Evolutionary conservation across 345 rosid genomes (phyloP).

Genomic region (Pugionium dolabratum): DNA sequence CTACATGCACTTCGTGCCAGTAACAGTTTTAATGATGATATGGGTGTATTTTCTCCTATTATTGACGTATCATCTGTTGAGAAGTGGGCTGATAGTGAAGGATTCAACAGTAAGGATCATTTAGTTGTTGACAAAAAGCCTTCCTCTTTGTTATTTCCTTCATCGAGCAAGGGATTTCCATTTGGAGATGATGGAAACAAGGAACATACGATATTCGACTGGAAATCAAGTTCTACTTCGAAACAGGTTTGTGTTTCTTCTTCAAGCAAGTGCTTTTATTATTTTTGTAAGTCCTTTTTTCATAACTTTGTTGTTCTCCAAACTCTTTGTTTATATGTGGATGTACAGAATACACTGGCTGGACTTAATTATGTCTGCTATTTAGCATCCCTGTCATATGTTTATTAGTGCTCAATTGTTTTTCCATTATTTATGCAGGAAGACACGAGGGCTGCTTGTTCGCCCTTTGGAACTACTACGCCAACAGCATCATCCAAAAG

Average conservation of each 20-base stretch:
- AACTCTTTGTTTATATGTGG: background rate
- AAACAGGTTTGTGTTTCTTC: slow-evolving; percentile 56
- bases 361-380: slow-evolving; percentile 5
- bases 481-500: slow-evolving; percentile 65
- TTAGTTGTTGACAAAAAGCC: slow-evolving; percentile 61
- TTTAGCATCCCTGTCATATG: background rate
- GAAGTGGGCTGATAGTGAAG: slow-evolving; percentile 73
- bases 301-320: slow-evolving; percentile 3
- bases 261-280: slow-evolving; percentile 15
- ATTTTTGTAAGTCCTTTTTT: background rate
- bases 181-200: slow-evolving; percentile 60
- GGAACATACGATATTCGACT: slow-evolving; percentile 71
- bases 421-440: slow-evolving; percentile 49
- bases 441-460: slow-evolving; percentile 51
- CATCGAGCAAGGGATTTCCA: slow-evolving; percentile 67
- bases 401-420: slow-evolving; percentile 26
- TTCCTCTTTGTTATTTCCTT: slow-evolving; percentile 64
- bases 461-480: slow-evolving; percentile 58
- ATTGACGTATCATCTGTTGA: slow-evolving; percentile 79
- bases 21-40: slow-evolving; percentile 79
- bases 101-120: slow-evolving; percentile 59
- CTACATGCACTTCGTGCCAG: slow-evolving; percentile 69
- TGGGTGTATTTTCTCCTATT: slow-evolving; percentile 94
- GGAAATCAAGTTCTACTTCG: slow-evolving; percentile 71
- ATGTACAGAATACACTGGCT: slow-evolving; percentile 10